Percentiles rank a stretch among this genome's conserved stretches.
phyloP scores from a whole-genome alignment of 805 yeast genomes.

The Hanseniaspora valbyensis region DNA sequence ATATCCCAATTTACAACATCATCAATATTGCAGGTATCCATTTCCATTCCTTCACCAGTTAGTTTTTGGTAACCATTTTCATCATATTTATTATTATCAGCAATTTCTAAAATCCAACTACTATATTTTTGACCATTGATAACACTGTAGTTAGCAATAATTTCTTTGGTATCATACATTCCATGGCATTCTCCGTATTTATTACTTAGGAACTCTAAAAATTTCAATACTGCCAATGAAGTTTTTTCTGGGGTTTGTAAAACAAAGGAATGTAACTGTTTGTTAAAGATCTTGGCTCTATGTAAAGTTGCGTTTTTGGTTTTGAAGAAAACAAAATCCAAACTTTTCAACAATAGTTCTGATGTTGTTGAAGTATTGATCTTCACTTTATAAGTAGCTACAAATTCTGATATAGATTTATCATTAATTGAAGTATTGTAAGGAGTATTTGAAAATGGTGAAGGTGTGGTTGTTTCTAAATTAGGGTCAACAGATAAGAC shows the following conservation, averaged over 20 bases:
- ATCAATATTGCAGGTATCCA: slow-evolving; percentile 66
- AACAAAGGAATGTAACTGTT: slow-evolving; percentile 56
- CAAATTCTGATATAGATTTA: background rate
- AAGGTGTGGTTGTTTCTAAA: slow-evolving; percentile 38
- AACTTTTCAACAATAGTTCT: slow-evolving; percentile 63
- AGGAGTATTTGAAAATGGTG: slow-evolving; percentile 62
- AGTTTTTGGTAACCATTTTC: slow-evolving; percentile 11
- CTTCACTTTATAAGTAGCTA: slow-evolving; percentile 40
- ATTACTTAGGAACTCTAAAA: slow-evolving; percentile 62
- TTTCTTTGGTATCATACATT: slow-evolving; percentile 76
- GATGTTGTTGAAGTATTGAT: slow-evolving; percentile 84
- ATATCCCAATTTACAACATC: slow-evolving; percentile 90
- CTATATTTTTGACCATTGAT: slow-evolving; percentile 50
- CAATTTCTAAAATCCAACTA: slow-evolving; percentile 22
- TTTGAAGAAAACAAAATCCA: slow-evolving; percentile 73
- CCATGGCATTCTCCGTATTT: slow-evolving; percentile 64
- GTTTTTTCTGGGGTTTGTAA: slow-evolving; percentile 84
- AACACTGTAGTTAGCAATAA: slow-evolving; percentile 70
- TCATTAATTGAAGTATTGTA: slow-evolving; percentile 31
- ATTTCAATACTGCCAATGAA: slow-evolving; percentile 61
- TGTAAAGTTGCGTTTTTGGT: slow-evolving; percentile 54
- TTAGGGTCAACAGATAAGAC: slow-evolving; percentile 68
- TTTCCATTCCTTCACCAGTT: slow-evolving; percentile 14
- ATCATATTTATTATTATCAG: slow-evolving; percentile 12
- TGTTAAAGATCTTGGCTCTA: slow-evolving; percentile 72